Base-by-base conservation (phyloP, 1,284 basidiomycete genomes). In the Volvariella volvacea region DNA sequence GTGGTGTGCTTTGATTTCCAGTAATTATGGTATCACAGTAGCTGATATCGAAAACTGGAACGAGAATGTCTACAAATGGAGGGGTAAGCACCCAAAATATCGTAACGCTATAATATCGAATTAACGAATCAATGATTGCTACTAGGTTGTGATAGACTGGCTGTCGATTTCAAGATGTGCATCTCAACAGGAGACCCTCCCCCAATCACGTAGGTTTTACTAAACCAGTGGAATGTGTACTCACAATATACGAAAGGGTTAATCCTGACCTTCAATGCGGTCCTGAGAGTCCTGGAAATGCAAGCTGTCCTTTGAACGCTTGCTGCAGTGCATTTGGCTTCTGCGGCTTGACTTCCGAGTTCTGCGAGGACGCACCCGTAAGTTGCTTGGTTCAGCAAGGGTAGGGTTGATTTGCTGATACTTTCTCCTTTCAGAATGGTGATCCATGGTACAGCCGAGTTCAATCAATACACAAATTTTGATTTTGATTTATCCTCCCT, bases 271-370 rank as follows among this genome's bases (percentile, higher is more conserved):
- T 46, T 9, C 51, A 52, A 38, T 51, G 51, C 28, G 50, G 50
- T 20, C 50, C 50, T 33, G 32, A 52, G 42, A 46, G 34, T 36
- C 34, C 53, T 16, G 40, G 31, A 31, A 55, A 53, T 39, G 20
- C 17, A 10, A 55, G 49, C 10, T 55, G 53, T 45, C 53, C 53
- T 31, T 39, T 55, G 39, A 52, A 51, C 28, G 51, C 50, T 39
- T 53, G 53, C 39, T 53, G 53, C 33, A 50, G 48, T 33, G 22
- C 52, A 47, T 55, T 52, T 41, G 52, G 52, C 8, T 53, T 53
- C 47, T 55, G 53, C 22, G 52, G 53, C 7, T 50, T 50, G 25
- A 55, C 53, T 8, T 40, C 20, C 22, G 6, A 36, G 19, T 36
- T 36, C 19, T 36, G 34, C 15, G 19, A 15, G 34, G n/a, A 8